These are phyloP conservation scores for Gentiana macrophylla DNA, from an alignment of 257 asterid species.

Conservation along the genomic window DNA sequence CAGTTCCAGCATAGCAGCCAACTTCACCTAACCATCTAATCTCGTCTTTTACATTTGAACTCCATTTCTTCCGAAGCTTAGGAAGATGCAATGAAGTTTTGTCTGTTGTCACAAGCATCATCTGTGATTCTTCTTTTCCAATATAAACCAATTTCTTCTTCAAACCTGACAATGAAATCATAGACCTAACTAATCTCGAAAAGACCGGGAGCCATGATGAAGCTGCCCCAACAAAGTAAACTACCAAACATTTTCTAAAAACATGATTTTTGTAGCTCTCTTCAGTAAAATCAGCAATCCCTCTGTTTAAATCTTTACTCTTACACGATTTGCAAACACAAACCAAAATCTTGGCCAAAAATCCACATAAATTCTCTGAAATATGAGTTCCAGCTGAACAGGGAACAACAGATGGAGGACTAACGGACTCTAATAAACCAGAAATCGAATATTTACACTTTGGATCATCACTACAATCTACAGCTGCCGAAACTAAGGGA, in stretches of 20 bases:
- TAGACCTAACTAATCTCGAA: conserved; percentile 32
- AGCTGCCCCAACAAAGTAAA: conserved; percentile 53
- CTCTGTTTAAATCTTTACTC: conserved; percentile 17
- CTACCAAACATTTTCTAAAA: conserved; percentile 33
- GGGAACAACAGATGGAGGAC: conserved; percentile 57
- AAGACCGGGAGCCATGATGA: conserved; percentile 76
- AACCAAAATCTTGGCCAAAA: conserved; percentile 51
- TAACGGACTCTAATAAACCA: conserved; percentile 52
- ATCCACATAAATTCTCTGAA: conserved; percentile 34
- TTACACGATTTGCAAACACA: conserved; percentile 60
- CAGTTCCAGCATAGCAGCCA: conserved; percentile 58
- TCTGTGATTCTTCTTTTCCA: conserved; percentile 42
- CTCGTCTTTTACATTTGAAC: conserved; percentile 4
- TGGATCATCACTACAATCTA: conserved; percentile 10
- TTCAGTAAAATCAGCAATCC: conserved; percentile 19
- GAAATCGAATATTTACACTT: conserved; percentile 19
- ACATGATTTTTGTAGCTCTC: conserved; percentile 26
- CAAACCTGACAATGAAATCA: conserved; percentile 41
- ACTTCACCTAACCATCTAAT: conserved; percentile 48
- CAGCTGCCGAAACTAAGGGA: conserved; percentile 25
- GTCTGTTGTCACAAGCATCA: conserved; percentile 59
- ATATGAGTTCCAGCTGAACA: conserved; percentile 23
- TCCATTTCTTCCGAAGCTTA: conserved; percentile 19
- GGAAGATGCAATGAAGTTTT: conserved; percentile 39
- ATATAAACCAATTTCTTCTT: conserved; percentile 53